Percentiles rank a stretch among this genome's conserved stretches.
Evolutionary conservation across 768 basidiomycete species (phyloP).

Genomic region (Tulasnella sp.): DNA sequence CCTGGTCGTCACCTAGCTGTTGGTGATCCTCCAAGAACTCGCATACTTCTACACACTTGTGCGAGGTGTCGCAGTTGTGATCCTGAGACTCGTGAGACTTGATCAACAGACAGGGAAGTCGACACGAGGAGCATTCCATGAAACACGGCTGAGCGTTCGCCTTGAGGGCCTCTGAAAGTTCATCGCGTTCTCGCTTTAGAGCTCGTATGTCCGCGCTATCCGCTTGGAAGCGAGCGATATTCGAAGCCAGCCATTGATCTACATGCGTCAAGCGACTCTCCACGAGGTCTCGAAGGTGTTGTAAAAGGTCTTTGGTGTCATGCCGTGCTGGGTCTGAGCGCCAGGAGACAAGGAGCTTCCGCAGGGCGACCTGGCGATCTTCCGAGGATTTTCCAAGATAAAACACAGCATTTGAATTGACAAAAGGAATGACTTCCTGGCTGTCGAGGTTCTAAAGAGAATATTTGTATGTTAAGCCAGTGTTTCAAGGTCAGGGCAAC

Average conservation of each 20-base stretch:
- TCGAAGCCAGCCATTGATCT: conserved; percentile 40
- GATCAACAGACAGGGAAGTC: conserved; percentile 38
- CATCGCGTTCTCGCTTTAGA: conserved; percentile 37
- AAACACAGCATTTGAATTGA: conserved; percentile 32
- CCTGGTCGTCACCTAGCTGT: no score
- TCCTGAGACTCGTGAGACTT: conserved; percentile 34
- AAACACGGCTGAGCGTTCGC: conserved; percentile 41
- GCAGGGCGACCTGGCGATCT: conserved; percentile 15
- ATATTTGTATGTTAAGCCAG: no score
- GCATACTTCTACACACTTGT: conserved; percentile 38
- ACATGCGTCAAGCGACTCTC: conserved; percentile 41
- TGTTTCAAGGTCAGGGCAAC: no score
- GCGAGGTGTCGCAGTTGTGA: conserved; percentile 44
- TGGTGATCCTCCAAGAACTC: conserved; percentile 33
- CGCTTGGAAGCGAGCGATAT: conserved; percentile 38
- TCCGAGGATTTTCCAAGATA: conserved; percentile 22
- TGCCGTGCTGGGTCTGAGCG: conserved; percentile 30
- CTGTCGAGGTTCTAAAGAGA: conserved; percentile 55
- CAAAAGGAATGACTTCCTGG: conserved; percentile 31
- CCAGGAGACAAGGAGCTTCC: not conserved
- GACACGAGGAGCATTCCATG: conserved; percentile 38
- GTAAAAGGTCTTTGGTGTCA: conserved; percentile 34
- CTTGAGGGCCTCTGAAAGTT: conserved; percentile 36
- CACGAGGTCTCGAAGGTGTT: conserved; percentile 33
- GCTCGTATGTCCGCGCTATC: conserved; percentile 37